A percentile compares a stretch with the other conserved stretches of the same genome.
These are phyloP conservation scores for Ruellia speciosa DNA, from an alignment of 305 asterid genomes.

Conservation along the genomic window DNA sequence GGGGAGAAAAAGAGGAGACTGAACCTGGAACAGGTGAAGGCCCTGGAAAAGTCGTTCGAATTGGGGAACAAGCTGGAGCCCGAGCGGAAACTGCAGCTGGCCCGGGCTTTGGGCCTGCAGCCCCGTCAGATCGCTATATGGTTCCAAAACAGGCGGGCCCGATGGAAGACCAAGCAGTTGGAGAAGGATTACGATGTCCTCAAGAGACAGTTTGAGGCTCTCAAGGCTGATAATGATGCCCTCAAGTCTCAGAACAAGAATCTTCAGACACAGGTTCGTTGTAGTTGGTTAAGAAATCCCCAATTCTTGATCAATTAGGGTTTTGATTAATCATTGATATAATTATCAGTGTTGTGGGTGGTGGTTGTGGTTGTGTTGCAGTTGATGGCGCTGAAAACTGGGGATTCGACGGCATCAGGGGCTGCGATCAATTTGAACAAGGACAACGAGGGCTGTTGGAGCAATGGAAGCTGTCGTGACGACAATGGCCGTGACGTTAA, in stretches of 20 bases:
- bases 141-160: conserved; percentile 50
- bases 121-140: conserved; percentile 45
- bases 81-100: conserved; percentile 41
- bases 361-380: conserved; percentile 23
- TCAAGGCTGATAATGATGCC: conserved; percentile 38
- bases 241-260: conserved; percentile 41
- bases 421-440: conserved; percentile 32
- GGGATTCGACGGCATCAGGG: conserved; percentile 22
- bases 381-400: conserved; percentile 32
- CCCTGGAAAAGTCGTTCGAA: conserved; percentile 44
- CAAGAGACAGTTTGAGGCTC: conserved; percentile 37
- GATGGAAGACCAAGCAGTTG: conserved; percentile 44
- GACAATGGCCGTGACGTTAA: conserved; percentile 40
- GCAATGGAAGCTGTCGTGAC: conserved; percentile 29
- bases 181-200: conserved; percentile 42
- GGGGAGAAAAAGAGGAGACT: conserved; percentile 77
- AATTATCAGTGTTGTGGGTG: too few relatives aligned
- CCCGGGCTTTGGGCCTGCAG: conserved; percentile 45
- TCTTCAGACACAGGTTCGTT: conserved; percentile 35
- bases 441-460: conserved; percentile 47
- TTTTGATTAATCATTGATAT: not conserved
- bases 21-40: conserved; percentile 49
- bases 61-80: conserved; percentile 43
- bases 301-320: not conserved
- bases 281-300: not conserved